These are phyloP conservation scores for Ascochyta viciae-villosae DNA, from an alignment of 2,329 filamentous ascomycete species.

Conservation along the genomic window DNA sequence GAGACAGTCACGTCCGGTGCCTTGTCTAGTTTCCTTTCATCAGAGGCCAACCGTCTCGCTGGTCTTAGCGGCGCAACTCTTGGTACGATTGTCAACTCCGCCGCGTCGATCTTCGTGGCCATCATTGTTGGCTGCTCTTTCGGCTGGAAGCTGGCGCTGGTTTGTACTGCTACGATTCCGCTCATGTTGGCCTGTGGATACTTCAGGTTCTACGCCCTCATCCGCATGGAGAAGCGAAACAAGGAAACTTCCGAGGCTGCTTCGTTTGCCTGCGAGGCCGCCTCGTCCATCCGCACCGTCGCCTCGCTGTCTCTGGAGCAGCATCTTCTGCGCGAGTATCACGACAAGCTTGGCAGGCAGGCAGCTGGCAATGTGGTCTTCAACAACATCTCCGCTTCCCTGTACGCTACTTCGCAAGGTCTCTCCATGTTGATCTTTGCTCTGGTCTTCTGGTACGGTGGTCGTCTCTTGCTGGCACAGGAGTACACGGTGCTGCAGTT, in stretches of 20 bases:
- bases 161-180: conserved; percentile 80
- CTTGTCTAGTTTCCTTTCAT: conserved; percentile 70
- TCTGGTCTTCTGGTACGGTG: conserved; percentile 50
- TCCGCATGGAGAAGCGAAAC: conserved; percentile 80
- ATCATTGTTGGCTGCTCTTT: conserved; percentile 73
- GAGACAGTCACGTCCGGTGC: conserved; percentile 91
- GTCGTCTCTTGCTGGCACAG: conserved; percentile 36
- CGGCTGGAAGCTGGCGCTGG: conserved; percentile 87
- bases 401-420: conserved; percentile 87
- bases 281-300: conserved; percentile 93
- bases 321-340: conserved; percentile 80
- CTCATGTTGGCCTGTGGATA: conserved; percentile 82
- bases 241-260: conserved; percentile 82
- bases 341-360: conserved; percentile 71
- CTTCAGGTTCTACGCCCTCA: conserved; percentile 85
- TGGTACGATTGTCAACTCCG: conserved; percentile 82
- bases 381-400: conserved; percentile 74
- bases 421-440: conserved; percentile 60
- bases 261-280: conserved; percentile 91
- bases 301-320: conserved; percentile 86
- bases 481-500: conserved; percentile 81
- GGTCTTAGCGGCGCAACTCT: conserved; percentile 88
- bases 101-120: conserved; percentile 78
- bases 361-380: conserved; percentile 73
- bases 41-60: conserved; percentile 88